Evolutionary conservation across 148 eudicot species (phyloP).

Genomic region (Fallopia convolvulus): DNA sequence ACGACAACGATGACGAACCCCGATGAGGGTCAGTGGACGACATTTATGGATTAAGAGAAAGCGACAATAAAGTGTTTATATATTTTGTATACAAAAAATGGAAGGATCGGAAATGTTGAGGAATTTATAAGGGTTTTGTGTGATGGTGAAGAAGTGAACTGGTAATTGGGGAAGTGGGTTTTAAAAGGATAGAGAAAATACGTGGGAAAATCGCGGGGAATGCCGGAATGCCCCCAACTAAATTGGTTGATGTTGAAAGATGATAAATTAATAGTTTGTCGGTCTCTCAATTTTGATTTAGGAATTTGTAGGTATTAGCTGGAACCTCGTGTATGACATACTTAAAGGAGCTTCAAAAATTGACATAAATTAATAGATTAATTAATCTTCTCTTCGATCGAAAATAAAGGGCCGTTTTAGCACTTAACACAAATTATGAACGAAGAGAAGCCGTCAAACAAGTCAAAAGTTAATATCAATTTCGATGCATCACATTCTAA

Average conservation of each 20-base stretch:
- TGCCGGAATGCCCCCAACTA: no score
- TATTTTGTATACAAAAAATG: background rate
- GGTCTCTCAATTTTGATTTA: no score
- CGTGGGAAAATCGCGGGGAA: background rate
- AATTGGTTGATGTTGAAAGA: background rate
- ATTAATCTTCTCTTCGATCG: no score
- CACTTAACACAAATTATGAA: no score
- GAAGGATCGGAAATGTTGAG: no score
- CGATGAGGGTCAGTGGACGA: background rate
- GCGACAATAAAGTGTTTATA: no score
- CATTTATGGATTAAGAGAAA: background rate
- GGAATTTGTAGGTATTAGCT: background rate
- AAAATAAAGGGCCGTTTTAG: no score
- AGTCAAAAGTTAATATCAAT: no score
- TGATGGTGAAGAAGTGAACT: background rate
- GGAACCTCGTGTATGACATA: background rate
- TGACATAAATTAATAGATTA: background rate
- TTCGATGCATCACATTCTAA: no score
- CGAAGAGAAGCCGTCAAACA: no score
- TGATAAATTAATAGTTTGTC: background rate
- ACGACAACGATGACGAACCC: background rate
- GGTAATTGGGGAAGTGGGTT: background rate
- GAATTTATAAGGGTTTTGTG: no score
- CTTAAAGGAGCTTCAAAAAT: background rate
- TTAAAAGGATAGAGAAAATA: background rate